Base-by-base conservation (phyloP, 805 yeast species). In the Millerozyma miso region DNA sequence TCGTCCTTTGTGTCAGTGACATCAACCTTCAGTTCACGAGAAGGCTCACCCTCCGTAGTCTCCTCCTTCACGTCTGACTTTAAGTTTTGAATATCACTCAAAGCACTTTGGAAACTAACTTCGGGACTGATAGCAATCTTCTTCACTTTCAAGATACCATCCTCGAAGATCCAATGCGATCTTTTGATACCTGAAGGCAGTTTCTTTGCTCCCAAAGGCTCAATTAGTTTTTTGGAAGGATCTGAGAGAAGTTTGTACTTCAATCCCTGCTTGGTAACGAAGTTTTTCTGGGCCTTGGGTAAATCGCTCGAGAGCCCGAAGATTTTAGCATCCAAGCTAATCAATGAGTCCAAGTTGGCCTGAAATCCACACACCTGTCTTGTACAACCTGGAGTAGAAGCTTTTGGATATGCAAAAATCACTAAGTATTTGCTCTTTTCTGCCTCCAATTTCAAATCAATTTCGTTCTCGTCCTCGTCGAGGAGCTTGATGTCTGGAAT, bases 361-460 rank as follows among this genome's bases (percentile, higher is more conserved):
- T 93, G 81, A 60, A 85, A 93, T 0, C 97, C 97, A 59, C 85
- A 77, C 2, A 90, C 97, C 66, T 91, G 99, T 53, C 88, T 78
- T 1, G 99, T 91, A 64, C 99, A 93, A 3, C 99, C 99, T 1
- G 97, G 96, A 0, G 98, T 91, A 19, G 85, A 80, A 0, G 98
- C 98, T 57, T 76, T 83, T 41, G 98, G 98, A 59, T 90, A 91
- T 15, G 96, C 85, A 46, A 71, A 71, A 33, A 71, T 64, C 19
- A 71, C 69, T 46, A 70, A 41, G 41, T 58, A 67, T 51, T 65
- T 67, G 23, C 62, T 48, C 19, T 57, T 52, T 23, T 51, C 49
- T 37, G 70, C 67, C 23, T 53, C 63, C 29, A 62, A 62, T 16
- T 38, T 41, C 43, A 71, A 59, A 26, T 54, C 51, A 39, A 69